These are phyloP conservation scores for Aureobasidium subglaciale DNA, from an alignment of 2,329 filamentous ascomycete species.

Conservation along the genomic window DNA sequence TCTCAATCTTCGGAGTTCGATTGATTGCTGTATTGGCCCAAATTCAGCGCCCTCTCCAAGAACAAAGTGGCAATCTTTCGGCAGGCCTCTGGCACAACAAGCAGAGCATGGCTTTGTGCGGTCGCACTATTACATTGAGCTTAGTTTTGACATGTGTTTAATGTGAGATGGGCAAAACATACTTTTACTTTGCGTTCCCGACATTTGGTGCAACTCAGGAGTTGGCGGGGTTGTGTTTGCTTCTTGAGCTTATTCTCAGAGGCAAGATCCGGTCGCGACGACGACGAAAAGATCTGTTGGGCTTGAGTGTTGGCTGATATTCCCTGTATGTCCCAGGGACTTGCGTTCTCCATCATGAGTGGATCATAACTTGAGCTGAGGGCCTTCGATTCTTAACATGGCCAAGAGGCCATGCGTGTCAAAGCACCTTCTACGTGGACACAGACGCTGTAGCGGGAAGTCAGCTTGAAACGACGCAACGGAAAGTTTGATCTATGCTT, in stretches of 20 bases:
- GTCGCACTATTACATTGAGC: conserved; percentile 34
- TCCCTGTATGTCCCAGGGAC: neutral
- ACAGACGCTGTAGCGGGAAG: neutral
- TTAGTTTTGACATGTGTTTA: conserved; percentile 3
- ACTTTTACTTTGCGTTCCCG: conserved; percentile 44
- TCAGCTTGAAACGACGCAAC: conserved; percentile 8
- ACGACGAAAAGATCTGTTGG: conserved; percentile 18
- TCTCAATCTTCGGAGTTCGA: conserved; percentile 41
- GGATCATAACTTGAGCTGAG: neutral
- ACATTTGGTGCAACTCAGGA: conserved; percentile 44
- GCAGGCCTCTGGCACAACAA: conserved; percentile 41
- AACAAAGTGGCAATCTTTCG: conserved; percentile 41
- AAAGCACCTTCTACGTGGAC: neutral
- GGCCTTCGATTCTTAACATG: conserved; percentile 2
- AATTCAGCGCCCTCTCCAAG: conserved; percentile 41
- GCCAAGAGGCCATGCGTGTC: neutral
- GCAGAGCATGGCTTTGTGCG: conserved; percentile 44
- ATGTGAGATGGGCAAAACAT: neutral
- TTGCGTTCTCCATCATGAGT: neutral
- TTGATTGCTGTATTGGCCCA: conserved; percentile 40
- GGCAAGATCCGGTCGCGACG: neutral
- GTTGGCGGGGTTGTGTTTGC: conserved; percentile 36
- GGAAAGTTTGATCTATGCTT: conserved; percentile 7
- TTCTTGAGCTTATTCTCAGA: conserved; percentile 29
- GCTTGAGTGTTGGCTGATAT: neutral